These are phyloP conservation scores for Ophiostoma sp. DNA, from an alignment of 2,329 filamentous ascomycete species.

Conservation along the genomic window DNA sequence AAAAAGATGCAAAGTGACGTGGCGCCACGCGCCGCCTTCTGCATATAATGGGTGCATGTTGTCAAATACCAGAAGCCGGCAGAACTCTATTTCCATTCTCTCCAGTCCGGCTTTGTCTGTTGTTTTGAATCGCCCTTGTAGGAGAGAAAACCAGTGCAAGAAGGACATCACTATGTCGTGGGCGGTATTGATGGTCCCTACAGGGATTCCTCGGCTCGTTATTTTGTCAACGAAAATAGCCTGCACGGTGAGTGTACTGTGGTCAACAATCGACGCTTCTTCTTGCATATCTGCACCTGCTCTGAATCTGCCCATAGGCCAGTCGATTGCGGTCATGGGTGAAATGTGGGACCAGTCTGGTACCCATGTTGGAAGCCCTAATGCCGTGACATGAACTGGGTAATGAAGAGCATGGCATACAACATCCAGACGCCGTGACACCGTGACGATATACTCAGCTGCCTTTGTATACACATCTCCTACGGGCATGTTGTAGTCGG, in stretches of 20 bases:
- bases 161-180: conserved; percentile 17
- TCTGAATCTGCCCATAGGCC: neutral
- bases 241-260: neutral
- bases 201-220: neutral
- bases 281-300: neutral
- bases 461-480: too few relatives aligned
- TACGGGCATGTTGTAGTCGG: too few relatives aligned
- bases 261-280: neutral
- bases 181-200: neutral
- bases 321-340: too few relatives aligned
- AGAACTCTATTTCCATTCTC: neutral
- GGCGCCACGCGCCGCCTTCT: neutral
- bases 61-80: conserved; percentile 3
- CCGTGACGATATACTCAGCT: too few relatives aligned
- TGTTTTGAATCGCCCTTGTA: neutral
- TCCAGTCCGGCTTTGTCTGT: neutral
- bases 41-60: neutral
- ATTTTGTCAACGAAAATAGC: neutral
- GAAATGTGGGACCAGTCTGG: too few relatives aligned
- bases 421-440: too few relatives aligned
- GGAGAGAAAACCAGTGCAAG: conserved; percentile 17
- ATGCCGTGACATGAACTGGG: too few relatives aligned
- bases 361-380: too few relatives aligned
- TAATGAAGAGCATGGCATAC: too few relatives aligned
- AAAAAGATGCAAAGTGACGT: conserved; percentile 12